Evolutionary conservation across 169 alveolate genomes (phyloP).

Genomic region (Plasmodium knowlesi): DNA sequence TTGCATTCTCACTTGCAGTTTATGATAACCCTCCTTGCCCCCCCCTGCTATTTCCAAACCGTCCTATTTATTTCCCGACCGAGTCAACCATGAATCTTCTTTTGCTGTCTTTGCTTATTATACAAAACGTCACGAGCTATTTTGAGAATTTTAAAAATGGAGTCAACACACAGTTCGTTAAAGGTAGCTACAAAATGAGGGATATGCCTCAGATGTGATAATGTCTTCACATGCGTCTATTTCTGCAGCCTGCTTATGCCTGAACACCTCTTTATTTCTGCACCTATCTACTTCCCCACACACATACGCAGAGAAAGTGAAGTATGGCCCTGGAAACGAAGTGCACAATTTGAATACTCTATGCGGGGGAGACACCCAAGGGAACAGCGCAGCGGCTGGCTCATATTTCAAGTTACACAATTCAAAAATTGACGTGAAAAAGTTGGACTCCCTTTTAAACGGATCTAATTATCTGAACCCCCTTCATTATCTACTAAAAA

Average conservation of each 20-base stretch:
- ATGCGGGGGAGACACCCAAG: background rate
- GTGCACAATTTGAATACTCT: background rate
- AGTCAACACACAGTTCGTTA: background rate
- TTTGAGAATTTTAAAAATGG: conserved; percentile 51
- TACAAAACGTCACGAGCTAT: conserved; percentile 37
- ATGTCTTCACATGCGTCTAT: background rate
- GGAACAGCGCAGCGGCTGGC: background rate
- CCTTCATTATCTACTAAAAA: background rate
- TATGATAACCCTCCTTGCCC: background rate
- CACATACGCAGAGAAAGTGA: background rate
- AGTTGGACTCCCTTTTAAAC: conserved; percentile 3
- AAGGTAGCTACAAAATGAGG: conserved; percentile 18
- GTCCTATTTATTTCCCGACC: background rate
- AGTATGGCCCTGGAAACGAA: background rate
- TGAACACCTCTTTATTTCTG: background rate
- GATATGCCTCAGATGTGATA: background rate
- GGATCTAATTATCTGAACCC: background rate
- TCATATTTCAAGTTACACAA: background rate
- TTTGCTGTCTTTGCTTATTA: conserved; percentile 30
- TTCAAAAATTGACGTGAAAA: background rate
- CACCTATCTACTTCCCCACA: background rate
- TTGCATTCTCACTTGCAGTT: background rate
- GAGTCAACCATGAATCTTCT: conserved; percentile 46
- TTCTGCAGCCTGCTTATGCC: background rate
- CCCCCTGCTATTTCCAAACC: background rate